Percentiles rank a stretch among this genome's conserved stretches.
Conservation (phyloP, 1,284 basidiomycete genomes). For the Marasmius tenuissimus region DNA sequence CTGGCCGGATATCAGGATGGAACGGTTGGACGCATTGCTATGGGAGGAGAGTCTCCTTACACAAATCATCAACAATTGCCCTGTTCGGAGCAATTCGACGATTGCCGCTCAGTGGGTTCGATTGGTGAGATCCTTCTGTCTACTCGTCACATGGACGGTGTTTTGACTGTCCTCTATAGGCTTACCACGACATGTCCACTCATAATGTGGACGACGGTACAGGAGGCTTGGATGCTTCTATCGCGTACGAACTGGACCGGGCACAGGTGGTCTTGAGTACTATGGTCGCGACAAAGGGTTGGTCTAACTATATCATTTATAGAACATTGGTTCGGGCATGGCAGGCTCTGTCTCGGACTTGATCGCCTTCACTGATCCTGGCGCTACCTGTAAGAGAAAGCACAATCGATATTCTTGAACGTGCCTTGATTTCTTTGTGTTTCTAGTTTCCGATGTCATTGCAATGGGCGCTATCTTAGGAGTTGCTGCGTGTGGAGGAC, state of each 20-base stretch:
- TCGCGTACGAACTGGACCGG: constrained; percentile 34
- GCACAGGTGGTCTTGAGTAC: constrained; percentile 25
- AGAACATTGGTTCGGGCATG: constrained; percentile 40
- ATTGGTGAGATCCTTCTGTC: neutral
- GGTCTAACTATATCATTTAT: neutral
- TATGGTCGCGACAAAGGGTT: neutral
- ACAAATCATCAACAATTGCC: neutral
- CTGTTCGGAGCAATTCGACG: neutral
- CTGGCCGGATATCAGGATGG: too few relatives aligned
- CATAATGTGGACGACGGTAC: constrained; percentile 33
- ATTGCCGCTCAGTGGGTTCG: neutral
- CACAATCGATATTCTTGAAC: too few relatives aligned
- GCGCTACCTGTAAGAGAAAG: neutral
- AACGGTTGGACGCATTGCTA: too few relatives aligned
- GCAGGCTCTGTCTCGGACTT: constrained; percentile 40
- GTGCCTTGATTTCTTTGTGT: neutral
- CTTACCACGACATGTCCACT: constrained; percentile 41
- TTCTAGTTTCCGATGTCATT: constrained; percentile 28
- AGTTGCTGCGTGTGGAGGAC: constrained; percentile 28
- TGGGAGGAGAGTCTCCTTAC: too few relatives aligned
- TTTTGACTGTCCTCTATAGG: constrained; percentile 18
- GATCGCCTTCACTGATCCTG: constrained; percentile 31
- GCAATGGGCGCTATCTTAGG: constrained; percentile 26
- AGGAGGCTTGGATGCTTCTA: constrained; percentile 35
- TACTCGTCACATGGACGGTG: neutral